Percentiles rank a stretch among this genome's conserved stretches.
These are phyloP conservation scores for Ceratobasidium sp. DNA, from an alignment of 1,284 basidiomycete genomes.

Conservation along the genomic window DNA sequence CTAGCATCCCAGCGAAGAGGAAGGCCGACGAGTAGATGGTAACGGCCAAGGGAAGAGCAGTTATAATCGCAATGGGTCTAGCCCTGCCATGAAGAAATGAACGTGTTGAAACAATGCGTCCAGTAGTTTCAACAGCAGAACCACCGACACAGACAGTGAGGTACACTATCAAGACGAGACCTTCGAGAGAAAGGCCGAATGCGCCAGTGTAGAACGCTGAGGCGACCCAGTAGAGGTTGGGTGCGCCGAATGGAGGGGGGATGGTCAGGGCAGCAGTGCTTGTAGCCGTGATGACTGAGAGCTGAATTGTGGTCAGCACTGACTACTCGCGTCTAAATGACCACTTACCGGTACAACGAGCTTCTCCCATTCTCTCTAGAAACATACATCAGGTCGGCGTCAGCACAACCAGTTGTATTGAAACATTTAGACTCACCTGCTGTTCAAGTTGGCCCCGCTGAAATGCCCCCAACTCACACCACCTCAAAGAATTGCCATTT, in stretches of 20 bases:
- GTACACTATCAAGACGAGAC: conserved; percentile 14
- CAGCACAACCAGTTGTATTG: neutral
- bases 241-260: neutral
- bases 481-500: neutral
- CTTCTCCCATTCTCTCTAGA: conserved; percentile 22
- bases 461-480: neutral
- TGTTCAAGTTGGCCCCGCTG: conserved; percentile 5
- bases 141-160: conserved; percentile 2
- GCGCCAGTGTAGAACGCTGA: neutral
- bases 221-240: neutral
- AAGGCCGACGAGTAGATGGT: conserved; percentile 7
- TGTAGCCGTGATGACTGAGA: conserved; percentile 4
- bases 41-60: neutral
- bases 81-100: neutral
- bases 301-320: neutral
- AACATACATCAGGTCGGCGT: neutral
- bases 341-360: neutral
- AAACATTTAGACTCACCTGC: neutral
- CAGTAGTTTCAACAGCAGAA: neutral
- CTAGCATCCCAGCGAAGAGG: neutral
- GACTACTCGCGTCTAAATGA: neutral
- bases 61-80: neutral
- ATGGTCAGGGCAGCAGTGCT: conserved; percentile 11
- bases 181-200: conserved; percentile 16
- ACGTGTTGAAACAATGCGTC: neutral